These are phyloP conservation scores for Pythium periplocum DNA, from an alignment of 352 stramenopile genomes.

Conservation along the genomic window DNA sequence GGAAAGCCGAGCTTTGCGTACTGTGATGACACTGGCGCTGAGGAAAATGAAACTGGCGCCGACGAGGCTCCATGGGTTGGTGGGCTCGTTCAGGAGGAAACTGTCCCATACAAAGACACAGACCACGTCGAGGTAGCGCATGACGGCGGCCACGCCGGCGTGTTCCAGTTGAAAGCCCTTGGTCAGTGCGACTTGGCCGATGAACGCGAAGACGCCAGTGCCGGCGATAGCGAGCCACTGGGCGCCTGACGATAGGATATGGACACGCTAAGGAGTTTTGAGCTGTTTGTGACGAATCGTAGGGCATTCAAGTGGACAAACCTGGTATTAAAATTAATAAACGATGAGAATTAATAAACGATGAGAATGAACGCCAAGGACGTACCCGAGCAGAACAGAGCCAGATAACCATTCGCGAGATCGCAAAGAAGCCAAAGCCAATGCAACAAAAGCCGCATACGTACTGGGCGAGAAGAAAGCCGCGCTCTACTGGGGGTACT, in stretches of 20 bases:
- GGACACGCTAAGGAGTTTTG: too few species aligned
- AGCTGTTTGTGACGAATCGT: too few species aligned
- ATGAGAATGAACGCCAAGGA: background rate
- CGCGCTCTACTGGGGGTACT: slow-evolving; percentile 15
- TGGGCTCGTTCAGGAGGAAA: slow-evolving; percentile 16
- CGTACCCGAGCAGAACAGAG: background rate
- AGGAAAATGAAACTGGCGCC: slow-evolving; percentile 49
- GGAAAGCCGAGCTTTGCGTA: slow-evolving; percentile 32
- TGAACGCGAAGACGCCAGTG: slow-evolving; percentile 16
- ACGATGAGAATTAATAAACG: background rate
- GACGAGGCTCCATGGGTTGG: slow-evolving; percentile 19
- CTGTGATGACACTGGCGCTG: slow-evolving; percentile 55
- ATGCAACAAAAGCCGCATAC: slow-evolving; percentile 22
- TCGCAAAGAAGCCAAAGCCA: slow-evolving; percentile 21
- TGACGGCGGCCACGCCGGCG: slow-evolving; percentile 22
- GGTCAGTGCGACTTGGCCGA: slow-evolving; percentile 21
- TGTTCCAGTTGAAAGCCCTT: slow-evolving; percentile 28
- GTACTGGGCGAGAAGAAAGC: slow-evolving; percentile 12
- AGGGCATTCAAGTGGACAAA: too few species aligned
- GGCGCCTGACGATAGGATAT: too few species aligned
- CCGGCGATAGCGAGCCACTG: slow-evolving; percentile 10
- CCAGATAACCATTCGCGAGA: slow-evolving; percentile 24
- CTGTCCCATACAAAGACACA: slow-evolving; percentile 26
- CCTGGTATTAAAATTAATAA: background rate
- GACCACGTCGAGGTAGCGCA: slow-evolving; percentile 25